Conservation (phyloP, 257 asterid species). For the Rauvolfia tetraphylla region DNA sequence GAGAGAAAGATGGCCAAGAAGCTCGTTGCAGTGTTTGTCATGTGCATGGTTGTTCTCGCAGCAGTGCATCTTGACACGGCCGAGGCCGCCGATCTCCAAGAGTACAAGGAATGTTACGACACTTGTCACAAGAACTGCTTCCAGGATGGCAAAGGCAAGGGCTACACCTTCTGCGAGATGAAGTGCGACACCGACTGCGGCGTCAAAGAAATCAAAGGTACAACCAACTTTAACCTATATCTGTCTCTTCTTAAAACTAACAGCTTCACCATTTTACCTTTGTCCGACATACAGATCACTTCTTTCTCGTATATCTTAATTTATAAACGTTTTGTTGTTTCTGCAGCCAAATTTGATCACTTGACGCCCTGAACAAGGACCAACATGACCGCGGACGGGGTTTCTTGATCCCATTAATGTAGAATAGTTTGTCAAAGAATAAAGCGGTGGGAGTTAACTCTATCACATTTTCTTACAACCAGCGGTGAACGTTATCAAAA, state of each 20-base stretch:
- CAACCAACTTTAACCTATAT: too few species aligned
- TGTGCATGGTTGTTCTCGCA: slow-evolving; percentile 26
- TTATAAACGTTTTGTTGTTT: not conserved
- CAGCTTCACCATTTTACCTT: too few species aligned
- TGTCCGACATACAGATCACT: too few species aligned
- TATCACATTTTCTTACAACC: not conserved
- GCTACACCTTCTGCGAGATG: slow-evolving; percentile 25
- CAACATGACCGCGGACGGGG: not conserved
- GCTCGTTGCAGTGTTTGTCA: slow-evolving; percentile 21
- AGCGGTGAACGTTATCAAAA: not conserved
- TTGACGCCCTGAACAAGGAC: slow-evolving; percentile 10
- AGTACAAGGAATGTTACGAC: slow-evolving; percentile 15
- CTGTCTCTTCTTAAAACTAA: too few species aligned
- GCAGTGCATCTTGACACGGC: slow-evolving; percentile 15
- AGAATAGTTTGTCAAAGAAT: slow-evolving; percentile 6
- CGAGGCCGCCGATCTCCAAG: not conserved
- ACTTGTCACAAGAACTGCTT: slow-evolving; percentile 17
- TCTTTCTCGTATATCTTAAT: not conserved
- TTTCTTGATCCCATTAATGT: not conserved
- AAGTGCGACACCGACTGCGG: slow-evolving; percentile 23
- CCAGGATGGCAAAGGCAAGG: slow-evolving; percentile 13
- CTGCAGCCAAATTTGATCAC: slow-evolving; percentile 3
- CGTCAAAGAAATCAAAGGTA: slow-evolving; percentile 10
- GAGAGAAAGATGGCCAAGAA: slow-evolving; percentile 19
- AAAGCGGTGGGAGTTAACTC: not conserved